Evolutionary conservation across 2,329 filamentous ascomycete species (phyloP).

Genomic region (Fusarium agapanthi): DNA sequence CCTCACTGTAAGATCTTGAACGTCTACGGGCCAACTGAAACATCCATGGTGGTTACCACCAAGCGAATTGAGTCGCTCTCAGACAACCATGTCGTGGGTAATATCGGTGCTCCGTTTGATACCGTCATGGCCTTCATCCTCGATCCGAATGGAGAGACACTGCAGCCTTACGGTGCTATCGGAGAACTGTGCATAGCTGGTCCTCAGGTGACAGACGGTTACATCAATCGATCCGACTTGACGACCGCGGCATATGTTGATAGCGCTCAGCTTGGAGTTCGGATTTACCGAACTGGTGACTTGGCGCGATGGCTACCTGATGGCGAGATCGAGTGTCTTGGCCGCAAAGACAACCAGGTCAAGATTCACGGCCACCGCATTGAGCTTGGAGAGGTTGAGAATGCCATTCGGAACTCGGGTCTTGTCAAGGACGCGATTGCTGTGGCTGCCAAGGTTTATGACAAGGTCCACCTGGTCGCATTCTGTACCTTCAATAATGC

Average conservation of each 20-base stretch:
- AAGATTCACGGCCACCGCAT: slow-evolving; percentile 42
- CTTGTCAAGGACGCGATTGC: neutral
- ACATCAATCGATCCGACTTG: neutral
- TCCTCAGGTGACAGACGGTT: neutral
- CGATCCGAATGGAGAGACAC: neutral
- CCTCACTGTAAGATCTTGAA: neutral
- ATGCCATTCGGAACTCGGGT: neutral
- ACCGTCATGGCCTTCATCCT: neutral
- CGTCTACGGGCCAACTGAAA: neutral
- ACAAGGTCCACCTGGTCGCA: neutral
- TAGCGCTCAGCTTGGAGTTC: neutral
- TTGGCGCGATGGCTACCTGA: slow-evolving; percentile 25
- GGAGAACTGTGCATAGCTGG: neutral
- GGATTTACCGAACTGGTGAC: slow-evolving; percentile 26
- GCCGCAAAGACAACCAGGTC: slow-evolving; percentile 41
- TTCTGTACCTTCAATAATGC: neutral
- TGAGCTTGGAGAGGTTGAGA: slow-evolving; percentile 42
- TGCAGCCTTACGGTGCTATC: neutral
- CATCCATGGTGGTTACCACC: neutral
- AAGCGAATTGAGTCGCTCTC: neutral
- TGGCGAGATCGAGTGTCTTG: slow-evolving; percentile 27
- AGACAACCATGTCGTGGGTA: neutral
- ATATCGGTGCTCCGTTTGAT: neutral
- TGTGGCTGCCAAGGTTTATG: neutral
- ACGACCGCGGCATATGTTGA: neutral